Evolutionary conservation across 768 basidiomycete genomes (phyloP), one percentile per base, ranked within the genome.

Genomic region (Dentipellis fragilis): DNA sequence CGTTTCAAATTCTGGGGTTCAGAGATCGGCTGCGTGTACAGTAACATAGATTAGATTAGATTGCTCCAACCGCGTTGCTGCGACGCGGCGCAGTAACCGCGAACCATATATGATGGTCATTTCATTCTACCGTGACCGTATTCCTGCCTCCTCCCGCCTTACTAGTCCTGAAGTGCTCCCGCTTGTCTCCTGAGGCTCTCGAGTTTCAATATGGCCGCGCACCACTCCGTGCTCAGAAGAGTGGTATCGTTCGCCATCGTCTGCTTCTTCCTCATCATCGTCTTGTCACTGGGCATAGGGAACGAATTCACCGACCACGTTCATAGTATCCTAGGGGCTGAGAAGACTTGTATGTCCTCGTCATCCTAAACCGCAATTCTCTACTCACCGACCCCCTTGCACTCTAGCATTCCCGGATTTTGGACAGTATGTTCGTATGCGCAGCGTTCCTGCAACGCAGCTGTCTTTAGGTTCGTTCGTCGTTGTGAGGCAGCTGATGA

Each of bases 401-500:
- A 1, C 59, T 19, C 54, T 52, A 78, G 76, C 67, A 7, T 64
- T 73, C 57, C 81, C 83, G 4, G 81, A 86, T 64, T 83, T 88
- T 58, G 72, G 79, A 54, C 70, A 68, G 38, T 84, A 83, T 60
- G 67, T 63, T 7, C 62, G 66, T 4, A 57, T 78, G 1, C 63
- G 67, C 14, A 80, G 72, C 0, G 66, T 89, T 10, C 65, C 75
- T 9, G 57, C 61, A 4, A 62, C 73, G 3, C 70, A 83, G 52
- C 82, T 87, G 64, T 81, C 84, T 35, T 67, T 77, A 59, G 69
- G 85, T 86, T 58, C 54, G 66, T 58, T 55, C 49, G n/a, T 6
- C n/a, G 48, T 10, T 49, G 29, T 17, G 23, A 14, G 11, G 23
- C 6, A 1, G 34, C 14, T 5, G n/a, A 10, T 21, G 21, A 16